Percentiles rank a stretch among this genome's conserved stretches.
Conservation (phyloP, 768 basidiomycete genomes). For the Leucosporidium scottii region DNA sequence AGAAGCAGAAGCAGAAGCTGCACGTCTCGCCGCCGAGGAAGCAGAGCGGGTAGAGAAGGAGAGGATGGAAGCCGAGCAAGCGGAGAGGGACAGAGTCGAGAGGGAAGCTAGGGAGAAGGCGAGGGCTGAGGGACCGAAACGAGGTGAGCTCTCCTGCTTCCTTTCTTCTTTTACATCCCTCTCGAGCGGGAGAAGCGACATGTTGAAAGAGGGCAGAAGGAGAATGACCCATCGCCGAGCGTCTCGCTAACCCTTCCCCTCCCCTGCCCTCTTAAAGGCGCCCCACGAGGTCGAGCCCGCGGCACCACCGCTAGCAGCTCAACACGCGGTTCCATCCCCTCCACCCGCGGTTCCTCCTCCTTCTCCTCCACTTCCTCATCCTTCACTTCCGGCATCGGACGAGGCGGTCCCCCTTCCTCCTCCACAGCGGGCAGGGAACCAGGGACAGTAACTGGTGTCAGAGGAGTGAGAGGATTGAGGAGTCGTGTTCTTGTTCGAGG, state of each 20-base stretch:
- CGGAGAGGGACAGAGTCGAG: not conserved
- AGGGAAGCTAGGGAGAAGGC: not conserved
- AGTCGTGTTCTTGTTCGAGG: constrained; percentile 8
- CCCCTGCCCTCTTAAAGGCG: not conserved
- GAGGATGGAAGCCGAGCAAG: not conserved
- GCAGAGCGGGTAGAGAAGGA: not conserved
- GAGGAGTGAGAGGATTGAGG: constrained; percentile 24
- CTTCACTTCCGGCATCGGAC: constrained; percentile 14
- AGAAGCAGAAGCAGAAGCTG: not conserved
- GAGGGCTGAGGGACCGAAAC: not conserved
- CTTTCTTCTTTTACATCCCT: too few relatives aligned
- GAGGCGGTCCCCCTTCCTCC: not conserved
- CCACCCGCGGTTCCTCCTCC: not conserved
- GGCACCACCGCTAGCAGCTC: not conserved
- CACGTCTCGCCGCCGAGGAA: not conserved
- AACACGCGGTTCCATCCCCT: not conserved
- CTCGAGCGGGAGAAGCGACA: too few relatives aligned
- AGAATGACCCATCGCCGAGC: too few relatives aligned
- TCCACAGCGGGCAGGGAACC: not conserved
- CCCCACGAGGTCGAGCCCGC: not conserved
- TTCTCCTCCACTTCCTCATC: not conserved
- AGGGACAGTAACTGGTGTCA: constrained; percentile 20
- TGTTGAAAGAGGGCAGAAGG: too few relatives aligned
- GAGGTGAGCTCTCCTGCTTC: too few relatives aligned
- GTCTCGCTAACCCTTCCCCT: not conserved